Conservation (phyloP, 495 filamentous ascomycete genomes). For the Tuber aestivum region DNA sequence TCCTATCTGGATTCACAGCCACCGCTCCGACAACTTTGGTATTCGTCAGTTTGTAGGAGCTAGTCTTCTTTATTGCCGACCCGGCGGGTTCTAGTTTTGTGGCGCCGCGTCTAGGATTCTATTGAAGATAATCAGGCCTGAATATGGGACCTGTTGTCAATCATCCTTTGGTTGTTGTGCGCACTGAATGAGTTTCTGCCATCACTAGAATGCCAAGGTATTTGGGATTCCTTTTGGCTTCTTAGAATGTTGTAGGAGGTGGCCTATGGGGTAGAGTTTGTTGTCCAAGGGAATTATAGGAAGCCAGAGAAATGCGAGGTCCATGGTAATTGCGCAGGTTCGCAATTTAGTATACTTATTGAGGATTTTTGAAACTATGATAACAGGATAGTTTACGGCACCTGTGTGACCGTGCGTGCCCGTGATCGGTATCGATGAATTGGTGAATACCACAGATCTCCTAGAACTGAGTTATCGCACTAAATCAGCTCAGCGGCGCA, state of each 20-base stretch:
- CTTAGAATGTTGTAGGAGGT: no score
- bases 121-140: neutral
- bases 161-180: neutral
- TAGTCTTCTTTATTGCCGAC: neutral
- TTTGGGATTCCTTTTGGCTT: no score
- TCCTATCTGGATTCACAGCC: neutral
- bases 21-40: neutral
- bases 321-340: no score
- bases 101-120: no score
- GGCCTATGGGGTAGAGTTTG: no score
- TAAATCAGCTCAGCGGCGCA: no score
- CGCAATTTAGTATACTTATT: no score
- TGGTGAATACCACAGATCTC: neutral
- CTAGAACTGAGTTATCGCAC: neutral
- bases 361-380: neutral
- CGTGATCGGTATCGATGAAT: neutral
- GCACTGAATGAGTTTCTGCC: no score
- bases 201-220: no score
- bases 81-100: neutral
- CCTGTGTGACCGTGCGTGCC: neutral
- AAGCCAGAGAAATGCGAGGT: no score
- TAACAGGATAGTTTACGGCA: no score
- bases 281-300: no score
- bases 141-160: neutral
- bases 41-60: neutral